These are phyloP conservation scores for Claviceps citrina DNA, from an alignment of 2,329 filamentous ascomycete genomes.

Conservation along the genomic window DNA sequence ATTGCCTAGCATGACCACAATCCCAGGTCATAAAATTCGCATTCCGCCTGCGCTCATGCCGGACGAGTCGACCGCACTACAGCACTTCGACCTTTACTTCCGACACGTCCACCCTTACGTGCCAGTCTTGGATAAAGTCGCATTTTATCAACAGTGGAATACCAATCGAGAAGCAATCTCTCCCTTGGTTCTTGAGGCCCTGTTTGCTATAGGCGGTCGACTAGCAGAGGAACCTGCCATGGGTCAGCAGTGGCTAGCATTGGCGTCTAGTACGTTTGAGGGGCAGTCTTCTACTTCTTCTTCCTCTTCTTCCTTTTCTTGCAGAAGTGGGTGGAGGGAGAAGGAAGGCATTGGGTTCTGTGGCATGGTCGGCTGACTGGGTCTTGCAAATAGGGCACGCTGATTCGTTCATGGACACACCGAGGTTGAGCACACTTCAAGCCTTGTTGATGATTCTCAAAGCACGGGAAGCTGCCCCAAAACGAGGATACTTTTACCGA, in stretches of 20 bases:
- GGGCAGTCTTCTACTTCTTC: not conserved
- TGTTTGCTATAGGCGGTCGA: conserved; percentile 78
- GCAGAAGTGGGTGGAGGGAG: not conserved
- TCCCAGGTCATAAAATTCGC: conserved; percentile 61
- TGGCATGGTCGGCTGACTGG: not conserved
- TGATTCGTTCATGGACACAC: conserved; percentile 84
- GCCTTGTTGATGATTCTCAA: conserved; percentile 78
- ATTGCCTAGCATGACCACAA: conserved; percentile 51
- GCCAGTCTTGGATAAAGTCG: conserved; percentile 67
- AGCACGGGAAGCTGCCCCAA: conserved; percentile 79
- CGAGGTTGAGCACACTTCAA: conserved; percentile 80
- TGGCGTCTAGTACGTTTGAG: conserved; percentile 55
- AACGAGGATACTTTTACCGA: conserved; percentile 87
- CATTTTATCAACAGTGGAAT: conserved; percentile 84
- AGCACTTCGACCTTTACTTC: conserved; percentile 87
- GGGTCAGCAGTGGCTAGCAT: conserved; percentile 81
- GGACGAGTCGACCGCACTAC: conserved; percentile 61
- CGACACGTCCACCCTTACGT: conserved; percentile 82
- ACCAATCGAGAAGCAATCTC: conserved; percentile 71
- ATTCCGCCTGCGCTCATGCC: conserved; percentile 93
- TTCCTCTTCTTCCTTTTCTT: not conserved
- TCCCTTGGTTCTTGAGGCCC: conserved; percentile 72
- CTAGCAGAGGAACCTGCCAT: conserved; percentile 71
- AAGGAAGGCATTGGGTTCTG: not conserved
- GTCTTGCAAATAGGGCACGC: conserved; percentile 52